Evolutionary conservation across 345 rosid genomes (phyloP), one percentile per base, ranked within the genome.

Genomic region (Odontarrhena argentea): DNA sequence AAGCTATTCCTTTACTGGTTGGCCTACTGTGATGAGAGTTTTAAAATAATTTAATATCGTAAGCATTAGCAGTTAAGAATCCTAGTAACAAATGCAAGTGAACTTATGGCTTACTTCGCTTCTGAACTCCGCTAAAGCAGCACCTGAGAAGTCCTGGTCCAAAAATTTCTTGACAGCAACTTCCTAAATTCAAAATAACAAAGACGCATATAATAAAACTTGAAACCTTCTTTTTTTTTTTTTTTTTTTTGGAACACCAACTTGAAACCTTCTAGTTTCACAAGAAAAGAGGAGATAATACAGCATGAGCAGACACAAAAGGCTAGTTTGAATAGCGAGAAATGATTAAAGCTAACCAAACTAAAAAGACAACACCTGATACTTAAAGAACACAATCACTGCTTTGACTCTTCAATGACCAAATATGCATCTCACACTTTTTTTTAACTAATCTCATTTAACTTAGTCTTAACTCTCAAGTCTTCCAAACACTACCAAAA

Each of bases 101-200:
- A 53, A 57, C 3, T 38, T 53, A 55, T 71, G 69, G 77, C 94
- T 91, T 89, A 91, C 99, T 81, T 95, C 99, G 65, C 97, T 85
- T 83, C 80, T 91, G 76, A 95, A 95, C 85, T 95, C 99, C 44
- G 82, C 91, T 78, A 95, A 83, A 65, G 98, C 98, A 74, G 86
- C 96, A 48, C 98, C 99, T 18, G 96, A 95, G 85, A 95, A 91
- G 80, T 89, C 99, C 82, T 95, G 99, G 73, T 95, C 99, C 77
- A 95, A 81, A 77, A 91, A 95, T 83, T 95, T 95, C 87, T 95
- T 95, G 63, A 95, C 99, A 24, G 99, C 98, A 64, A 91, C 99
- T 86, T 95, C 99, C 99, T 95, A 84, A 26, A 61, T 66, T 45
- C 48, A 69, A 74, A 74, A 66, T 74, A 66, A 79, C 77, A 72